Conservation (phyloP, 805 yeast genomes). For the Ogataea henricii region DNA sequence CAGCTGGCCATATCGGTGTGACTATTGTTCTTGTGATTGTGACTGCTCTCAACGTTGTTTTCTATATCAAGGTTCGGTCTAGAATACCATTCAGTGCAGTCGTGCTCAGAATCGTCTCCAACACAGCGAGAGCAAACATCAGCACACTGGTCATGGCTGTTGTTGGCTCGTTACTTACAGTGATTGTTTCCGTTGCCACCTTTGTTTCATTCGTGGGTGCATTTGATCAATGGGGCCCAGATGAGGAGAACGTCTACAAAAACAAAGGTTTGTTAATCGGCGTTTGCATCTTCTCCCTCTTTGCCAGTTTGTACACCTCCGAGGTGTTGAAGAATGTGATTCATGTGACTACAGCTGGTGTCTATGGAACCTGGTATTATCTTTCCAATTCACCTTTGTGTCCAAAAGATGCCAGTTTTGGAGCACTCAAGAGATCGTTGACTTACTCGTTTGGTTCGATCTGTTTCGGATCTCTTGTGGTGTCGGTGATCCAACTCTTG, state of each 20-base stretch:
- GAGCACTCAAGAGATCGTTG: slow-evolving; percentile 73
- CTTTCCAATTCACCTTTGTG: slow-evolving; percentile 51
- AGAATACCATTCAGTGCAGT: slow-evolving; percentile 30
- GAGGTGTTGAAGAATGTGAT: slow-evolving; percentile 80
- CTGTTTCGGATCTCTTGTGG: slow-evolving; percentile 77
- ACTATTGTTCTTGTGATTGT: slow-evolving; percentile 55
- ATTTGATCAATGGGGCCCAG: slow-evolving; percentile 19
- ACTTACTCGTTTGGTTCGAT: slow-evolving; percentile 89
- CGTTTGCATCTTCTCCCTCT: slow-evolving; percentile 58
- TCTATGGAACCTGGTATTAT: slow-evolving; percentile 91
- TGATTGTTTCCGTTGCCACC: slow-evolving; percentile 6
- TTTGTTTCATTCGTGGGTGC: slow-evolving; percentile 5
- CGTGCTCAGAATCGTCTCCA: slow-evolving; percentile 47
- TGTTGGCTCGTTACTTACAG: slow-evolving; percentile 9
- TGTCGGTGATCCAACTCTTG: slow-evolving; percentile 59
- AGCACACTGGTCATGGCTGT: slow-evolving; percentile 47
- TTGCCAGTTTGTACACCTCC: slow-evolving; percentile 78
- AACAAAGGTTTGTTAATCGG: slow-evolving; percentile 16
- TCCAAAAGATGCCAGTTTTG: slow-evolving; percentile 76
- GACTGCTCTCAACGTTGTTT: slow-evolving; percentile 13
- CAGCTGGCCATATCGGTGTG: slow-evolving; percentile 66
- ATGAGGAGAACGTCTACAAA: slow-evolving; percentile 21
- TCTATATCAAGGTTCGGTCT: slow-evolving; percentile 17
- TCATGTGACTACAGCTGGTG: slow-evolving; percentile 79
- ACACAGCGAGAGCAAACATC: slow-evolving; percentile 68